Evolutionary conservation across 371 early-diverging fungal genomes (phyloP).

Genomic region (Mortierella sp.): DNA sequence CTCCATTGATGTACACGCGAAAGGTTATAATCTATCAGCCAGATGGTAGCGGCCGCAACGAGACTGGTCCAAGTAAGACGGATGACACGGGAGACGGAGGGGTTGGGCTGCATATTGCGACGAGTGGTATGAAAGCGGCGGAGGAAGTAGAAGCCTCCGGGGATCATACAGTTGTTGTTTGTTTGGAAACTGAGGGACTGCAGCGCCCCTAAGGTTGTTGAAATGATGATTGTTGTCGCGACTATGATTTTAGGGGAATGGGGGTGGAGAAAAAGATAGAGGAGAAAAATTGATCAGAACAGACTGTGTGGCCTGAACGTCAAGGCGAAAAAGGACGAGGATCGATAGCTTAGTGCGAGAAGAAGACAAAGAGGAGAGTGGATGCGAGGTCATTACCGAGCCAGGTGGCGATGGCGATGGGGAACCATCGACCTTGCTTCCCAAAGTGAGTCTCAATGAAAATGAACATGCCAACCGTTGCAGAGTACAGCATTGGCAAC

Average conservation of each 20-base stretch:
- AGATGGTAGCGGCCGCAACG: neutral
- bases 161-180: neutral
- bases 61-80: neutral
- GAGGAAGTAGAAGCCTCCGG: neutral
- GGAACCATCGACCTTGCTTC: constrained; percentile 41
- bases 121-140: constrained; percentile 3
- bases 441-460: constrained; percentile 44
- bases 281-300: too few relatives aligned
- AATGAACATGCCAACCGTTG: constrained; percentile 36
- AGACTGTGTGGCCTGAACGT: neutral
- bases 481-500: constrained; percentile 49
- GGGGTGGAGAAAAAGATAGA: too few relatives aligned
- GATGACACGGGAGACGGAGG: neutral
- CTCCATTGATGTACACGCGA: constrained; percentile 19
- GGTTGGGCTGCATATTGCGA: constrained; percentile 5
- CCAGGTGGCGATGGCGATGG: constrained; percentile 27
- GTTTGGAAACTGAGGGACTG: constrained; percentile 8
- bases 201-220: constrained; percentile 14
- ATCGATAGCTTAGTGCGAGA: too few relatives aligned
- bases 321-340: too few relatives aligned
- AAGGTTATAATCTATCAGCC: constrained; percentile 16
- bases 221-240: constrained; percentile 1
- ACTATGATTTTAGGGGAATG: neutral
- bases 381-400: constrained; percentile 9
- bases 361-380: neutral